Conservation (phyloP, 1,284 basidiomycete genomes). For the Ceratobasidium sp. region DNA sequence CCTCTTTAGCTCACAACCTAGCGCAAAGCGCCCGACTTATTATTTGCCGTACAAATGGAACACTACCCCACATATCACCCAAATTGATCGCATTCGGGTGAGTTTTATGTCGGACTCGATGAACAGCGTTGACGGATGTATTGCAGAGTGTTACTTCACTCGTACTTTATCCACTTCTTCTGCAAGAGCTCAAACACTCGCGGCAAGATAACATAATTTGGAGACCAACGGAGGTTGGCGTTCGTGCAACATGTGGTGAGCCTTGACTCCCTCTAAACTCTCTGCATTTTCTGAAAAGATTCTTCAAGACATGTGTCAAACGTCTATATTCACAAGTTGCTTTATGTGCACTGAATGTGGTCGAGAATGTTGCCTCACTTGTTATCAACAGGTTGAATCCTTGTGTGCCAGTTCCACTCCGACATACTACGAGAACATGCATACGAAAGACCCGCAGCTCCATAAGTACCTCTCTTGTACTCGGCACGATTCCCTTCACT, state of each 20-base stretch:
- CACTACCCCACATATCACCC: neutral
- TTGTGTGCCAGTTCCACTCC: constrained; percentile 69
- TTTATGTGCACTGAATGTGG: constrained; percentile 92
- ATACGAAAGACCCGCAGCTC: constrained; percentile 57
- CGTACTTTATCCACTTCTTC: constrained; percentile 77
- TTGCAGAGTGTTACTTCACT: constrained; percentile 74
- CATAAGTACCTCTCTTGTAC: constrained; percentile 69
- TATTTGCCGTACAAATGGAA: constrained; percentile 15
- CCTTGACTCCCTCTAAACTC: constrained; percentile 50
- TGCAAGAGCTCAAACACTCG: constrained; percentile 78
- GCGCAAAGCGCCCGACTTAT: neutral
- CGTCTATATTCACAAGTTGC: constrained; percentile 88
- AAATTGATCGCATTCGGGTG: constrained; percentile 27
- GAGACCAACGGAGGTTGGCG: constrained; percentile 80
- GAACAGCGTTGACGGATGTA: neutral
- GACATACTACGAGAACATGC: constrained; percentile 66
- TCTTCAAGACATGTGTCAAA: constrained; percentile 87
- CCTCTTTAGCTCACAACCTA: constrained; percentile 3
- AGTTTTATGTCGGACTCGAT: neutral
- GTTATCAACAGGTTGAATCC: constrained; percentile 78
- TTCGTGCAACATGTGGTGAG: constrained; percentile 87
- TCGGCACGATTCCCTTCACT: constrained; percentile 68
- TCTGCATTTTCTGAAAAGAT: constrained; percentile 43
- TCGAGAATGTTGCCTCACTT: constrained; percentile 90
- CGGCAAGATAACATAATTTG: constrained; percentile 73